phyloP scores from a whole-genome alignment of 805 yeast genomes.

The Candida cerambycidarum region DNA sequence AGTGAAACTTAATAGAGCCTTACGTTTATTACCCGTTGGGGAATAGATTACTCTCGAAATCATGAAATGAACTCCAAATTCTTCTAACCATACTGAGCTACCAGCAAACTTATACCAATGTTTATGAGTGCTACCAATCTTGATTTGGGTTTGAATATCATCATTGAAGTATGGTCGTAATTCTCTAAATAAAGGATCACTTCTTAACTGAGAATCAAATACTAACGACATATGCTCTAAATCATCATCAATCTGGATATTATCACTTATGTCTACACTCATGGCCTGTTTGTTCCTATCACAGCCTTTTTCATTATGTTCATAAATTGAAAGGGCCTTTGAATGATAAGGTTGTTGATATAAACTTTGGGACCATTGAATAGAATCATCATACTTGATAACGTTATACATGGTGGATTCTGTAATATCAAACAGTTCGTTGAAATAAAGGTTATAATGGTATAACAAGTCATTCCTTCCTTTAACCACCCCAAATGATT shows the following conservation, averaged over 20 bases:
- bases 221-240: conserved; percentile 9
- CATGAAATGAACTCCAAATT: conserved; percentile 48
- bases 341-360: conserved; percentile 4
- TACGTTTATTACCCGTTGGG: conserved; percentile 24
- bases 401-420: conserved; percentile 3
- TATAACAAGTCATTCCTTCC: conserved; percentile 6
- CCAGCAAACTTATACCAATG: conserved; percentile 52
- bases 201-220: conserved; percentile 8
- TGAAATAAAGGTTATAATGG: conserved; percentile 14
- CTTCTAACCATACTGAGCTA: conserved; percentile 51
- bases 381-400: conserved; percentile 11
- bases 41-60: conserved; percentile 44
- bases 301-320: conserved; percentile 8
- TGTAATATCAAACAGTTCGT: conserved; percentile 7
- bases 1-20: conserved; percentile 40
- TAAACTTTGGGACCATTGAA: conserved; percentile 7
- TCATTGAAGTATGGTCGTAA: conserved; percentile 25
- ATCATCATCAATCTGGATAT: conserved; percentile 10
- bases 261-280: conserved; percentile 10
- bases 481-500: not conserved
- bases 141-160: conserved; percentile 20
- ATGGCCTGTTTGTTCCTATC: conserved; percentile 4
- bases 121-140: conserved; percentile 18
- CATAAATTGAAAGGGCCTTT: conserved; percentile 8
- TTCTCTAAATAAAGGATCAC: conserved; percentile 19